These are phyloP conservation scores for Oemleria cerasiformis DNA, from an alignment of 306 rosid genomes.

Conservation along the genomic window DNA sequence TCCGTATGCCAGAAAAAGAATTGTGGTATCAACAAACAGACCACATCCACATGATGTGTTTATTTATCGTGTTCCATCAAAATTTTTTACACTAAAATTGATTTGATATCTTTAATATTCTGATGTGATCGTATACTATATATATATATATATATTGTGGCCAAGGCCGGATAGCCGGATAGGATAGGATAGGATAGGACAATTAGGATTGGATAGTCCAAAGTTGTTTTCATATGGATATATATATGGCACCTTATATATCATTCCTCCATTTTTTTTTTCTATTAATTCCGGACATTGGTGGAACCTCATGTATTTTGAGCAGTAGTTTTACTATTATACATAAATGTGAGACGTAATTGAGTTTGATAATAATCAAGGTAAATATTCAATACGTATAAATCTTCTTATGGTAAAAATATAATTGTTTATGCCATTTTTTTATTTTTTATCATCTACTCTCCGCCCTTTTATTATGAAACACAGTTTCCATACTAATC, in stretches of 20 bases:
- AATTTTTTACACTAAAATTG: neutral
- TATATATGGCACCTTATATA: neutral
- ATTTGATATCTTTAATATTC: slow-evolving; percentile 3
- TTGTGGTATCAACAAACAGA: neutral
- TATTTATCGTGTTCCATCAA: slow-evolving; percentile 7
- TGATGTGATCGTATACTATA: neutral
- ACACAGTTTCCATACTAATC: too few relatives aligned
- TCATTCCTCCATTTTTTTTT: neutral
- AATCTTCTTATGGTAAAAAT: too few relatives aligned
- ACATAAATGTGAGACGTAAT: neutral
- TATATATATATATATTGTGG: neutral
- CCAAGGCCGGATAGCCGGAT: too few relatives aligned
- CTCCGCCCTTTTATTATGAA: too few relatives aligned
- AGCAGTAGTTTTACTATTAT: neutral
- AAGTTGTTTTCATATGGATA: slow-evolving; percentile 5
- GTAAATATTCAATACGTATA: too few relatives aligned
- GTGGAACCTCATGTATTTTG: neutral
- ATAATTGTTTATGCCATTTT: too few relatives aligned
- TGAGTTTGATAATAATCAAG: neutral
- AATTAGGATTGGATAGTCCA: too few relatives aligned
- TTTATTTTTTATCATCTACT: too few relatives aligned
- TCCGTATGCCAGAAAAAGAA: neutral
- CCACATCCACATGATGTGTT: neutral
- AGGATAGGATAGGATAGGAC: neutral
- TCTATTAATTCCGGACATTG: neutral